Evolutionary conservation across 2,329 filamentous ascomycete species (phyloP).

Genomic region (Fusarium cicatricum): DNA sequence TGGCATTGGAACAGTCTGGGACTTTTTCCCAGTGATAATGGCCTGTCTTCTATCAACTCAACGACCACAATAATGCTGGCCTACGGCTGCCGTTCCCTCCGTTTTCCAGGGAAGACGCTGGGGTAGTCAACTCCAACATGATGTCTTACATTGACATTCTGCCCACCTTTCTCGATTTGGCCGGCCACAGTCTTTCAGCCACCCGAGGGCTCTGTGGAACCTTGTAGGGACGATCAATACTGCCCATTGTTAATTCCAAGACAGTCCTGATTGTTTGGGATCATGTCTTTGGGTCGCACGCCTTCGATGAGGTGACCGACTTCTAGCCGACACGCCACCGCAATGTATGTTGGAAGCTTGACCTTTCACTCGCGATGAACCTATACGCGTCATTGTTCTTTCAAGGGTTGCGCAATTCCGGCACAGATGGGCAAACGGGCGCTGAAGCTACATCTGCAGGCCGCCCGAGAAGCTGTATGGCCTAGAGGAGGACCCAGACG

Average conservation of each 20-base stretch:
- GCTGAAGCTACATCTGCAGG: slow-evolving; percentile 55
- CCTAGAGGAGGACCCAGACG: slow-evolving; percentile 53
- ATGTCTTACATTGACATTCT: slow-evolving; percentile 57
- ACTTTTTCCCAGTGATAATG: slow-evolving; percentile 59
- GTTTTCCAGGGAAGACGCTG: slow-evolving; percentile 41
- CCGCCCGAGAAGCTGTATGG: slow-evolving; percentile 58
- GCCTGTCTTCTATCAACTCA: slow-evolving; percentile 59
- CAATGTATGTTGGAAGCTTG: slow-evolving; percentile 57
- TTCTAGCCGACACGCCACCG: slow-evolving; percentile 62
- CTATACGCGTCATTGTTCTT: slow-evolving; percentile 54
- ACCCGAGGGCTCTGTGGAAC: slow-evolving; percentile 10
- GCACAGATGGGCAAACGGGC: slow-evolving; percentile 49
- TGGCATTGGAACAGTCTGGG: slow-evolving; percentile 44
- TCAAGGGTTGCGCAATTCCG: slow-evolving; percentile 54
- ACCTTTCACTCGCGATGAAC: slow-evolving; percentile 58
- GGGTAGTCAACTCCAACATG: slow-evolving; percentile 52
- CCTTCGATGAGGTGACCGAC: slow-evolving; percentile 59
- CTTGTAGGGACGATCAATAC: slow-evolving; percentile 48
- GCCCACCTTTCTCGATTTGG: slow-evolving; percentile 55
- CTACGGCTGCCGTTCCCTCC: slow-evolving; percentile 53
- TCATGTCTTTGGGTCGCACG: slow-evolving; percentile 60
- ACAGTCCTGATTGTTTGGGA: slow-evolving; percentile 37
- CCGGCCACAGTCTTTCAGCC: slow-evolving; percentile 27
- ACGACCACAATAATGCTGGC: slow-evolving; percentile 59
- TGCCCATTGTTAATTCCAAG: slow-evolving; percentile 45